phyloP scores from a whole-genome alignment of 441 rosid species.

The Gossypium schwendimanii region DNA sequence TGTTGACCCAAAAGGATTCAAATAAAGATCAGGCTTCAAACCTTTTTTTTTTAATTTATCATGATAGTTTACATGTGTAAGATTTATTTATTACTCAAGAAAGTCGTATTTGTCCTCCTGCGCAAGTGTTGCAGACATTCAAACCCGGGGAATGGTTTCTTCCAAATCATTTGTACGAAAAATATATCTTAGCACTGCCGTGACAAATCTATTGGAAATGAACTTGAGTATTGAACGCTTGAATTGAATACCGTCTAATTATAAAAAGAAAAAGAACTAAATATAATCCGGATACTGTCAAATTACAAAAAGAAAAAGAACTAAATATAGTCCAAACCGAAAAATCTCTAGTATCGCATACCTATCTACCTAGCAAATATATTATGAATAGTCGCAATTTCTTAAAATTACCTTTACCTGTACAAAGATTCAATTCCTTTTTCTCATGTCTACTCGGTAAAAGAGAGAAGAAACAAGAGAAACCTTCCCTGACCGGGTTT shows the following conservation, averaged over 20 bases:
- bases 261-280: background rate
- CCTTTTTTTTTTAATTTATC: background rate
- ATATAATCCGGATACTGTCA: background rate
- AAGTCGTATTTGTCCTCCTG: background rate
- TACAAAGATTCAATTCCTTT: constrained; percentile 15
- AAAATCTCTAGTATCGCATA: background rate
- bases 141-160: background rate
- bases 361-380: constrained; percentile 14
- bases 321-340: background rate
- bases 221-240: background rate
- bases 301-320: background rate
- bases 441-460: background rate
- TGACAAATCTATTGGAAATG: background rate
- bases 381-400: constrained; percentile 31
- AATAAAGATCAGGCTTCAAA: background rate
- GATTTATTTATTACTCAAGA: background rate
- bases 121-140: background rate
- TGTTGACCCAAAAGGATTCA: background rate
- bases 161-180: background rate
- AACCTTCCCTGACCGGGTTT: background rate
- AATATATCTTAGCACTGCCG: background rate
- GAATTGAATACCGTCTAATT: background rate
- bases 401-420: constrained; percentile 16
- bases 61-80: background rate
- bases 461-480: background rate